Conservation (phyloP, 805 yeast genomes). For the Candida easanensis region DNA sequence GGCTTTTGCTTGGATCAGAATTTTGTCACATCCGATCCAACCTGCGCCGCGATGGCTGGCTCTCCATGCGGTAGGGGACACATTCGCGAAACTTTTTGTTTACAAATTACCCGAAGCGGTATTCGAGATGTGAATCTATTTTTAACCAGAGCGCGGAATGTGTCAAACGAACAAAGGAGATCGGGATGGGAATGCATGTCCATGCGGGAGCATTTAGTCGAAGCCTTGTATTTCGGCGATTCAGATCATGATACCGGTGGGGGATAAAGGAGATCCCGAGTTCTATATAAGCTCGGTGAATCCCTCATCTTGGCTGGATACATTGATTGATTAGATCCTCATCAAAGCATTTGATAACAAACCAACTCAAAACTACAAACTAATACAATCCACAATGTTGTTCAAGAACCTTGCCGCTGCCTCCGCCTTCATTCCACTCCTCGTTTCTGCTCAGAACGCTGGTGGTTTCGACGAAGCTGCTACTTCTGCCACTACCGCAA, state of each 20-base stretch:
- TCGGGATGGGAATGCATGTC: neutral
- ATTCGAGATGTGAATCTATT: neutral
- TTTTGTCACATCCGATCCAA: neutral
- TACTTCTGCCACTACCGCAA: conserved; percentile 6
- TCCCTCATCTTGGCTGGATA: neutral
- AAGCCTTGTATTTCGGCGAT: neutral
- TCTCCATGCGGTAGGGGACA: conserved; percentile 1
- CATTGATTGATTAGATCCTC: neutral
- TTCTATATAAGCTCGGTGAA: neutral
- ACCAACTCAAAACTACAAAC: too few species aligned
- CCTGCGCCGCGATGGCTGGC: conserved; percentile 8
- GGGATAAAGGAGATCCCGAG: neutral
- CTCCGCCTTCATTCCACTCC: conserved; percentile 8
- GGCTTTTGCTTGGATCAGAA: conserved; percentile 1
- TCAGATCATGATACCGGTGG: neutral
- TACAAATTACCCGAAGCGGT: conserved; percentile 1
- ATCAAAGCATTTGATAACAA: neutral
- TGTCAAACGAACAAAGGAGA: conserved; percentile 1
- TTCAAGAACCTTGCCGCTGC: conserved; percentile 14
- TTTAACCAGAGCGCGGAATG: conserved; percentile 2
- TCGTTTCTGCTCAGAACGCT: conserved; percentile 12
- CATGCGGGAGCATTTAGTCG: neutral
- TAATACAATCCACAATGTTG: conserved; percentile 11
- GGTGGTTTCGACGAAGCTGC: conserved; percentile 14
- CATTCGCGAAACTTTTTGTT: conserved; percentile 1